These are phyloP conservation scores for Candida smagusa DNA, from an alignment of 1,139 yeast genomes.

Conservation along the genomic window DNA sequence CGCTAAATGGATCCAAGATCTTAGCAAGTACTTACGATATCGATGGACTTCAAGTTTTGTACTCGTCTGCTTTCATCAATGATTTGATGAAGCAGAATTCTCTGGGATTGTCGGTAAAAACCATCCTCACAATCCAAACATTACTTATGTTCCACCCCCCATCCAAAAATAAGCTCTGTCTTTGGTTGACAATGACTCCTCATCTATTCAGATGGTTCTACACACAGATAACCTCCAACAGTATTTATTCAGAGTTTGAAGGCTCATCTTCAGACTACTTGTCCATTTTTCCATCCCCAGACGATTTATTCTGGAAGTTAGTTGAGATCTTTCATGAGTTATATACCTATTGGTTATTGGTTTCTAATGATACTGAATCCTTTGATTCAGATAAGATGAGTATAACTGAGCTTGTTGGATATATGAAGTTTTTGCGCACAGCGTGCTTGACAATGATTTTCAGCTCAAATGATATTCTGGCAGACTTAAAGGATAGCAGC, in stretches of 20 bases:
- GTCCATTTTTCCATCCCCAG: conserved; percentile 10
- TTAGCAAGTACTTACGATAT: neutral
- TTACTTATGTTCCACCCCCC: conserved; percentile 30
- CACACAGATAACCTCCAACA: conserved; percentile 6
- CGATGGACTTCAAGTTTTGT: neutral
- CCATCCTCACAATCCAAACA: conserved; percentile 7
- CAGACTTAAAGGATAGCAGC: conserved; percentile 33
- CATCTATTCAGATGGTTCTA: conserved; percentile 31
- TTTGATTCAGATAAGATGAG: conserved; percentile 44
- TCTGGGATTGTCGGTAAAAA: too few species aligned
- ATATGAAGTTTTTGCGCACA: conserved; percentile 51
- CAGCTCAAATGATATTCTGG: conserved; percentile 19
- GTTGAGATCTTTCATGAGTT: conserved; percentile 45
- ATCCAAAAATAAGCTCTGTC: conserved; percentile 30
- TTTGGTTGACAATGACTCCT: conserved; percentile 36
- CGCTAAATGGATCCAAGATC: neutral
- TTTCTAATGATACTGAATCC: conserved; percentile 70
- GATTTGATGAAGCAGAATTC: neutral
- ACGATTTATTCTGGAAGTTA: conserved; percentile 30
- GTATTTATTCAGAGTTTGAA: neutral
- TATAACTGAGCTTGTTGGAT: conserved; percentile 38
- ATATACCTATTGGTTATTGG: conserved; percentile 52
- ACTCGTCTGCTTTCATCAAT: neutral
- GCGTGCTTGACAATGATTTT: conserved; percentile 53
- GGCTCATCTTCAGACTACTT: conserved; percentile 19